These are phyloP conservation scores for Metschnikowia picachoensis DNA, from an alignment of 805 yeast species.

Conservation along the genomic window DNA sequence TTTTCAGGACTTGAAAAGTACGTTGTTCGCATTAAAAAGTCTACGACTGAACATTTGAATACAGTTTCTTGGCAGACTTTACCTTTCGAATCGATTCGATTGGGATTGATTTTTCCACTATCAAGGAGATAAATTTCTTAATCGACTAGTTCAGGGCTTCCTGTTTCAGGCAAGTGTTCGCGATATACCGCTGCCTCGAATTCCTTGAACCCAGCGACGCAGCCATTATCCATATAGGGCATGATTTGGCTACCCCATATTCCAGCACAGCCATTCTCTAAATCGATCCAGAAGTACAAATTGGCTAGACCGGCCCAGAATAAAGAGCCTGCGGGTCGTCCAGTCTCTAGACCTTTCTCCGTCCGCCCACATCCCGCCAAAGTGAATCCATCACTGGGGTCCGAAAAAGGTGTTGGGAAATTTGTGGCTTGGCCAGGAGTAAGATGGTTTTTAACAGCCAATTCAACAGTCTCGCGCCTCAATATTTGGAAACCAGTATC, in stretches of 20 bases:
- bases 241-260: slow-evolving; percentile 38
- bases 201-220: slow-evolving; percentile 11
- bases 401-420: slow-evolving; percentile 18
- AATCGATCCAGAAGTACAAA: slow-evolving; percentile 39
- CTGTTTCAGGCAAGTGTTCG: background rate
- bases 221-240: slow-evolving; percentile 28
- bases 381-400: slow-evolving; percentile 28
- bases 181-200: slow-evolving; percentile 15
- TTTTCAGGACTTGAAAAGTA: no score
- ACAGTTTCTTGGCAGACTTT: no score
- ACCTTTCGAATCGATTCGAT: no score
- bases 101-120: no score
- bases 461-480: slow-evolving; percentile 25
- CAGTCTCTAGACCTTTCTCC: slow-evolving; percentile 25
- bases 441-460: slow-evolving; percentile 31
- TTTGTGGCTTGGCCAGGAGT: slow-evolving; percentile 21
- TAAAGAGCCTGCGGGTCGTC: slow-evolving; percentile 32
- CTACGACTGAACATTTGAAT: no score
- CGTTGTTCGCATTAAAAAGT: no score
- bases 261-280: slow-evolving; percentile 35
- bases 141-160: no score
- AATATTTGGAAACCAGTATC: slow-evolving; percentile 32
- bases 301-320: slow-evolving; percentile 42
- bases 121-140: no score
- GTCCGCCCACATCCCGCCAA: slow-evolving; percentile 31